These are phyloP conservation scores for Hansenula lynferdii DNA, from an alignment of 1,139 yeast species.

Conservation along the genomic window DNA sequence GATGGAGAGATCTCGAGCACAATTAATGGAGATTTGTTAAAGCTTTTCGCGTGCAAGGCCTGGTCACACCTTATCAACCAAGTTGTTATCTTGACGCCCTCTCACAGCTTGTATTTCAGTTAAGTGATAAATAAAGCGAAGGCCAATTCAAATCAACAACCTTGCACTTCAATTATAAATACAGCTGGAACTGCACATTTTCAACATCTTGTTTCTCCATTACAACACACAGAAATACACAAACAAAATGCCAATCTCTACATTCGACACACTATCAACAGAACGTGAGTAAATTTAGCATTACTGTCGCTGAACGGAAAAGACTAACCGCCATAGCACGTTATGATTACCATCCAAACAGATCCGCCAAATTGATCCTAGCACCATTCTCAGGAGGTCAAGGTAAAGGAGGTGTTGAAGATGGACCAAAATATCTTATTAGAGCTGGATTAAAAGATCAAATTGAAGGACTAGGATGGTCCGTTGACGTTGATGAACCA, in stretches of 20 bases:
- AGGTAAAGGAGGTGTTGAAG: conserved; percentile 88
- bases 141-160: neutral
- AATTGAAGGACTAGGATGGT: conserved; percentile 70
- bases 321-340: conserved; percentile 11
- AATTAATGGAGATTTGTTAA: too few relatives aligned
- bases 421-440: conserved; percentile 81
- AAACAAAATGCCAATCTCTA: neutral
- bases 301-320: conserved; percentile 1
- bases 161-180: neutral
- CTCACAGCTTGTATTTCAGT: conserved; percentile 1
- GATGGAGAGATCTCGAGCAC: too few relatives aligned
- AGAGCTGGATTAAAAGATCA: conserved; percentile 67
- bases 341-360: conserved; percentile 50
- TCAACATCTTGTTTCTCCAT: neutral
- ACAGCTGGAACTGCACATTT: neutral
- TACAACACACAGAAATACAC: neutral
- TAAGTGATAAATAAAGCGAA: conserved; percentile 24
- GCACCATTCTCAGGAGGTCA: conserved; percentile 99
- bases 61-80: too few relatives aligned
- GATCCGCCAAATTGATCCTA: conserved; percentile 57
- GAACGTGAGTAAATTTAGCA: neutral
- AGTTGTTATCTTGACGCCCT: too few relatives aligned
- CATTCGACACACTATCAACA: neutral
- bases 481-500: conserved; percentile 51
- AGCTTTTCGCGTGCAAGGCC: too few relatives aligned